Conservation (phyloP, 2,329 filamentous ascomycete genomes). For the Fusarium praegraminearum region DNA sequence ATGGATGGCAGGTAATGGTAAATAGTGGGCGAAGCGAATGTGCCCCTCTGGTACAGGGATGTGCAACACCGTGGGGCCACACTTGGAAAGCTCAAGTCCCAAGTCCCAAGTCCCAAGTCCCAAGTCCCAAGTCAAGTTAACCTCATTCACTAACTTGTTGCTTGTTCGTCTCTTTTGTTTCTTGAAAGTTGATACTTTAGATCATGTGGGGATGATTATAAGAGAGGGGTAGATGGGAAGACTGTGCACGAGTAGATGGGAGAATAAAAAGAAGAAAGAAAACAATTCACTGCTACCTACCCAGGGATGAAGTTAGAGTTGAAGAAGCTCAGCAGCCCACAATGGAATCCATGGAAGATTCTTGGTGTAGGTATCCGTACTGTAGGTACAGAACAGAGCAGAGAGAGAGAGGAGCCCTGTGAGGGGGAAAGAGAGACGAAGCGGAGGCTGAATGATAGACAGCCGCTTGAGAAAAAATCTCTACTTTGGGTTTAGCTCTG, state of each 20-base stretch:
- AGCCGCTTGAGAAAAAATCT: not conserved
- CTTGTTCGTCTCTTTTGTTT: slow-evolving; percentile 11
- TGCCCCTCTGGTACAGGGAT: slow-evolving; percentile 49
- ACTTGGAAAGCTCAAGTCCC: slow-evolving; percentile 35
- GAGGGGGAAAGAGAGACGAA: slow-evolving; percentile 13
- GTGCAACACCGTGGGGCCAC: slow-evolving; percentile 45
- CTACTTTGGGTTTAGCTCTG: slow-evolving; percentile 21
- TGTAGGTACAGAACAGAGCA: not conserved
- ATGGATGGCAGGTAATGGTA: not conserved
- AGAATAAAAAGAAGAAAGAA: not conserved
- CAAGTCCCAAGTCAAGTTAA: slow-evolving; percentile 4
- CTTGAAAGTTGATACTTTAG: not conserved
- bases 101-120: not conserved
- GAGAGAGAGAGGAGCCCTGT: slow-evolving; percentile 6
- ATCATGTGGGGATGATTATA: not conserved
- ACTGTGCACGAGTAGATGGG: slow-evolving; percentile 1
- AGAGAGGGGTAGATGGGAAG: not conserved
- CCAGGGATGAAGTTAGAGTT: slow-evolving; percentile 20
- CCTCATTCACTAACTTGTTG: slow-evolving; percentile 22
- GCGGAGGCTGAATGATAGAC: slow-evolving; percentile 29
- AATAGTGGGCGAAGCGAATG: slow-evolving; percentile 46
- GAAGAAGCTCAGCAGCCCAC: slow-evolving; percentile 39
- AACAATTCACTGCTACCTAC: not conserved
- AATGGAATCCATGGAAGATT: slow-evolving; percentile 25
- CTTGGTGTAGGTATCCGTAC: slow-evolving; percentile 27